Base-by-base conservation (phyloP, 345 rosid species). In the Eucalyptus albens region DNA sequence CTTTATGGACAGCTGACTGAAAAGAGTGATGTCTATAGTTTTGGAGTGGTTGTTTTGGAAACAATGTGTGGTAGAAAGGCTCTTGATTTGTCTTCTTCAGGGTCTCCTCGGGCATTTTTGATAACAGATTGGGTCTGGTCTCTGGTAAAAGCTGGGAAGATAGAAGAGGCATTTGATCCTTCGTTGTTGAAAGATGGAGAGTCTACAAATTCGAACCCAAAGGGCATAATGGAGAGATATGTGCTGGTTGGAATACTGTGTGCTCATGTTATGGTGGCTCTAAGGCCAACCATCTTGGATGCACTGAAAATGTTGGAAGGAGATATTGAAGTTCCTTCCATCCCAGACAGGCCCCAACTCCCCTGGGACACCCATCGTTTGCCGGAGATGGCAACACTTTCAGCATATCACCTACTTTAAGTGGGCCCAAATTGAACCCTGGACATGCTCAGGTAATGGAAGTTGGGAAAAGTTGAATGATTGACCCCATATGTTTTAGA, bases 41-140 rank as follows among this genome's bases (percentile, higher is more conserved):
- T 97, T 5, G 99, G 99, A 4, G 96, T 97, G 80, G 98, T 97
- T 60, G 91, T 97, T 86, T 85, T 97, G 92, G 99, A 97, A 95
- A 94, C 94, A 87, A 95, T 97, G 96, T 95, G 99, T 6, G 98
- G 97, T 51, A 94, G 99, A 91, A 96, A 93, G 93, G 98, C 96
- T 88, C 97, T 97, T 12, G 97, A 97, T 87, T 87, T 95, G 90
- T 94, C 98, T 59, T 93, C 94, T 33, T 90, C 93, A 2, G 95
- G 94, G 17, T 93, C 96, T 1, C 94, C 98, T 0, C 93, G 65
- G 77, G 95, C 95, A 69, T 91, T 95, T 86, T 42, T 97, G 92
- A 95, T 97, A 87, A 97, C 99, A 0, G 98, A 97, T 88, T 97
- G 99, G 99, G 98, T 94, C 77, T 97, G 99, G 99, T 94, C 98